Evolutionary conservation across 1,284 basidiomycete genomes (phyloP), one percentile per base, ranked within the genome.

Genomic region (Microbotryomycetes sp.): DNA sequence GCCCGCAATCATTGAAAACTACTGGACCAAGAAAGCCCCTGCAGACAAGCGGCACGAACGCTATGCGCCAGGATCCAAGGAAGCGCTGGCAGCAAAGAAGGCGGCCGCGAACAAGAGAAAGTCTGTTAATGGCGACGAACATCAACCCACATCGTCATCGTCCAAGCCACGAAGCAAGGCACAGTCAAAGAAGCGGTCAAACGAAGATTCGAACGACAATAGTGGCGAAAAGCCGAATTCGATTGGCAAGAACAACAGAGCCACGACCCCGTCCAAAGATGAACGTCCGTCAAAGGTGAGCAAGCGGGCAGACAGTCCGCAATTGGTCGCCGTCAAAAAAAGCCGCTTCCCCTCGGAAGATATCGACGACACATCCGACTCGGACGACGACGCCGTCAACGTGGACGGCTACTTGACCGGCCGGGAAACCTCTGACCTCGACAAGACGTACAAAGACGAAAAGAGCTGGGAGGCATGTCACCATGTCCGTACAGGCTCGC

Each of bases 391-490:
- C 5, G 48, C 35, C 5, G 56, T 48, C 2, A n/a, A n/a, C n/a
- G 45, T 41, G 4, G 54, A 56, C 3, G 50, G 45, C 4, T 30
- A 29, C n/a, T 41, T 52, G 45, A 6, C 29, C 35, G 46, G 53
- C 4, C 21, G 16, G 26, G 29, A 54, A 26, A 50, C 49, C 0
- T 27, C 50, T 11, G 23, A 24, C 50, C 29, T 27, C 18, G 24
- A 52, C 50, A 24, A 13, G 9, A 18, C n/a, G 24, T 46, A 23
- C 24, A 28, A 29, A 2, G 50, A 49, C 13, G n/a, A 4, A 7
- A 15, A 28, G 1, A 55, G 30, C n/a, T 64, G 59, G 59, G 63
- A 64, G 56, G 63, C 58, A 31, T 46, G 63, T 46, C 18, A 3
- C 27, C 9, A 1, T 28, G 26, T 21, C 31, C 4, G 24, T 5